A percentile compares a stretch with the other conserved stretches of the same genome.
Evolutionary conservation across 192 early-diverging fungal genomes (phyloP).

Genomic region (Linnemannia hyalina): DNA sequence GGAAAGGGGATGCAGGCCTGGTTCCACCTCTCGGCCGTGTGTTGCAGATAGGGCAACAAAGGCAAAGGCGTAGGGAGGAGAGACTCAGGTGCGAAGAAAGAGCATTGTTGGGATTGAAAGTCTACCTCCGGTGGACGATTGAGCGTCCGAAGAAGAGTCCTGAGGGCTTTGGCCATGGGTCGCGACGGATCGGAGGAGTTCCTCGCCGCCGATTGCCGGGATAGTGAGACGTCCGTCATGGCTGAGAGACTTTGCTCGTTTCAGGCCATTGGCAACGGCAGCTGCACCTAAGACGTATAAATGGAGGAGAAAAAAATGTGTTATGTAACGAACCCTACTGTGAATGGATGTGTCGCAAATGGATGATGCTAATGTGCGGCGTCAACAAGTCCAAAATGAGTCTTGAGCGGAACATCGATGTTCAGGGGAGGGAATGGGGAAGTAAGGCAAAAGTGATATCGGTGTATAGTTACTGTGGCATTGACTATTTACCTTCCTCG

Average conservation of each 20-base stretch:
- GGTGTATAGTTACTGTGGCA: background rate
- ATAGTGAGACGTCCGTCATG: constrained; percentile 47
- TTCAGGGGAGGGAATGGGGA: background rate
- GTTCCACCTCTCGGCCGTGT: constrained; percentile 7
- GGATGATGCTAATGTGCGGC: background rate
- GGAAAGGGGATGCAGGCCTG: background rate
- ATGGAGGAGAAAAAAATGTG: background rate
- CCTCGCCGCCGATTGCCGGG: constrained; percentile 40
- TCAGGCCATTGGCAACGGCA: constrained; percentile 47
- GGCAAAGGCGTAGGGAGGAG: constrained; percentile 5
- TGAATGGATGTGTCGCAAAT: constrained; percentile 13
- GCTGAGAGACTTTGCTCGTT: constrained; percentile 52
- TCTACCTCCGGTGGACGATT: constrained; percentile 53
- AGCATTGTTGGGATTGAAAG: constrained; percentile 17
- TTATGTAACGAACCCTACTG: background rate
- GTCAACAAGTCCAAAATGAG: background rate
- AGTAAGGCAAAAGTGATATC: background rate
- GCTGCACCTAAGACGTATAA: constrained; percentile 26
- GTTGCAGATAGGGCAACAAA: constrained; percentile 1
- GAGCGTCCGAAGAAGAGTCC: constrained; percentile 26
- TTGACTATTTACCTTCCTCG: constrained; percentile 35
- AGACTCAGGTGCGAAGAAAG: background rate
- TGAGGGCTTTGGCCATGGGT: constrained; percentile 27
- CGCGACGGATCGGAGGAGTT: constrained; percentile 46
- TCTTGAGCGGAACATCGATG: background rate